phyloP scores from a whole-genome alignment of 192 early-diverging fungal genomes.

The Globomyces pollinis-pini region DNA sequence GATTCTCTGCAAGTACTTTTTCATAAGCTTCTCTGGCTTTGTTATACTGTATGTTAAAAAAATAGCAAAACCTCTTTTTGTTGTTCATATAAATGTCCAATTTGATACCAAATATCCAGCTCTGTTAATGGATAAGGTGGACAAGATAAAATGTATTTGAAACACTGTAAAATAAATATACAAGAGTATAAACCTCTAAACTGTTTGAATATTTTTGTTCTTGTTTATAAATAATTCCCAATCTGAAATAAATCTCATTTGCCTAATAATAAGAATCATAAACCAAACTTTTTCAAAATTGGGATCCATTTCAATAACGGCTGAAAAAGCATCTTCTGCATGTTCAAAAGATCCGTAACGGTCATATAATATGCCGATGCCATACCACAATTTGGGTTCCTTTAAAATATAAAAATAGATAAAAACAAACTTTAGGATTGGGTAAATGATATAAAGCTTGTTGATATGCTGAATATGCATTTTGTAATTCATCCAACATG shows the following conservation, averaged over 20 bases:
- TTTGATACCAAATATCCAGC: conserved; percentile 97
- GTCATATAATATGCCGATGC: conserved; percentile 96
- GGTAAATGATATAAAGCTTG: conserved; percentile 88
- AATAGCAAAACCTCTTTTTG: conserved; percentile 64
- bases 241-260: conserved; percentile 93
- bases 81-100: conserved; percentile 93
- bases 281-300: conserved; percentile 78
- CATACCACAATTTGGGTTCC: conserved; percentile 99
- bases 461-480: conserved; percentile 94
- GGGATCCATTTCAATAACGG: conserved; percentile 91
- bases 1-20: conserved; percentile 75
- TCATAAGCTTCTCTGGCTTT: conserved; percentile 89
- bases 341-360: conserved; percentile 94
- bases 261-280: conserved; percentile 38
- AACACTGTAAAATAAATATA: conserved; percentile 56
- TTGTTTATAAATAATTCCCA: conserved; percentile 98
- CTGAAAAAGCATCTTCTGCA: conserved; percentile 92
- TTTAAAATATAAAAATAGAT: conserved; percentile 20
- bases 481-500: conserved; percentile 90
- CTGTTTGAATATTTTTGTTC: conserved; percentile 68
- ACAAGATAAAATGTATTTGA: conserved; percentile 75
- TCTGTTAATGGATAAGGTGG: conserved; percentile 94
- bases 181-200: conserved; percentile 57
- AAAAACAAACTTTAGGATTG: conserved; percentile 67
- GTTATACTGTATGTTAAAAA: conserved; percentile 28